These are phyloP conservation scores for Kentomonas sorsogonicus DNA, from an alignment of 208 protist genomes.

Conservation along the genomic window DNA sequence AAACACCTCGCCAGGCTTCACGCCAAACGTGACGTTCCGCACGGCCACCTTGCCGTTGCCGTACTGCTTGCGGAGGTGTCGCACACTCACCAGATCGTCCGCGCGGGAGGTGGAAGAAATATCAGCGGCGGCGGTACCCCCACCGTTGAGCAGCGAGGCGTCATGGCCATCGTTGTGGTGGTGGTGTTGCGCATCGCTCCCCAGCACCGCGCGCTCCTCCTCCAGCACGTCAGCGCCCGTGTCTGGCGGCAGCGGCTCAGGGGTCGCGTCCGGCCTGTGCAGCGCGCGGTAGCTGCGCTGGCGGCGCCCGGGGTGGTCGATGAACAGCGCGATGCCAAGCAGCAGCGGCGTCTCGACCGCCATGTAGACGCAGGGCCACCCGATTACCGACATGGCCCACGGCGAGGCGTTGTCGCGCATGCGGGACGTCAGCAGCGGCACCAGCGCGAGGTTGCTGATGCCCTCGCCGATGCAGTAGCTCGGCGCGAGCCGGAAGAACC, in stretches of 20 bases:
- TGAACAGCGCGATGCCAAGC: slow-evolving; percentile 32
- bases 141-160: slow-evolving; percentile 30
- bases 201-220: slow-evolving; percentile 10
- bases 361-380: slow-evolving; percentile 48
- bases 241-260: slow-evolving; percentile 1
- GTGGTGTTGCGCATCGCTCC: not conserved
- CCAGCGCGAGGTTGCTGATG: slow-evolving; percentile 38
- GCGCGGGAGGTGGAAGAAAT: slow-evolving; percentile 25
- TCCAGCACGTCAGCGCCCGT: slow-evolving; percentile 7
- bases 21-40: slow-evolving; percentile 60
- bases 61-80: slow-evolving; percentile 59
- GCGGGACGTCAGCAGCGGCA: slow-evolving; percentile 12
- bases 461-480: slow-evolving; percentile 61
- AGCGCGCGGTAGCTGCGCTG: slow-evolving; percentile 24
- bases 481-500: slow-evolving; percentile 54
- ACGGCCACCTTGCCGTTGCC: slow-evolving; percentile 62
- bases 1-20: slow-evolving; percentile 71
- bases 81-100: slow-evolving; percentile 47
- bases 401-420: slow-evolving; percentile 18
- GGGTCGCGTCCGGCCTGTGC: slow-evolving; percentile 24
- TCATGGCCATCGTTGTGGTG: slow-evolving; percentile 13
- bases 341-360: slow-evolving; percentile 33
- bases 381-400: slow-evolving; percentile 31
- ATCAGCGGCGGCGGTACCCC: slow-evolving; percentile 36
- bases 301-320: slow-evolving; percentile 47